These are phyloP conservation scores for Physcomitrellopsis africana DNA, from an alignment of 225 moss, liverwort and hornwort species.

Conservation along the genomic window DNA sequence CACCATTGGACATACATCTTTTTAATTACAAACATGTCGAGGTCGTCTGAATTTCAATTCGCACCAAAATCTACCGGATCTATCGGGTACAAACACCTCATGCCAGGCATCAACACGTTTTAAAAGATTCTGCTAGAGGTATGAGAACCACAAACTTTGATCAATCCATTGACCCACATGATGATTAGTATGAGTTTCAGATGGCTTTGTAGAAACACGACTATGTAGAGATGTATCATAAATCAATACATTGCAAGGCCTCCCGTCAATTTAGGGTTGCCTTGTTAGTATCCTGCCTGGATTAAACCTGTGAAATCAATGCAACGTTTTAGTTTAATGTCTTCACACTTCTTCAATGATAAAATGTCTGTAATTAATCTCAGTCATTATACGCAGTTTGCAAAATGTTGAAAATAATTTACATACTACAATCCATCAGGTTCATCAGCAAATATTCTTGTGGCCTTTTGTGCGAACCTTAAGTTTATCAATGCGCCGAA, in stretches of 20 bases:
- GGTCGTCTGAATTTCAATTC: too few relatives aligned
- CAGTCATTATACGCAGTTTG: constrained; percentile 1
- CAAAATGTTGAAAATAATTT: constrained; percentile 12
- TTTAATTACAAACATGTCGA: too few relatives aligned
- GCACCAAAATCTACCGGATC: not conserved
- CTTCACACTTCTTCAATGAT: not conserved
- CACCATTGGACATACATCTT: not conserved
- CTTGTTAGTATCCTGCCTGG: constrained; percentile 79
- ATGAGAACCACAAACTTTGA: constrained; percentile 31
- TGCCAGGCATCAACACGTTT: constrained; percentile 13
- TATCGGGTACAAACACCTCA: constrained; percentile 22
- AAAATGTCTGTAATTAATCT: not conserved
- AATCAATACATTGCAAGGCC: constrained; percentile 86
- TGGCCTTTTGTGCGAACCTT: constrained; percentile 71
- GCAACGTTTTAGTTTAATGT: constrained; percentile 13
- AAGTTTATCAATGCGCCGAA: constrained; percentile 87
- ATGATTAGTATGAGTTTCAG: constrained; percentile 23
- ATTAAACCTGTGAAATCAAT: constrained; percentile 68
- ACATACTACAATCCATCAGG: constrained; percentile 88
- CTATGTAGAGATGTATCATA: constrained; percentile 82
- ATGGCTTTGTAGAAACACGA: constrained; percentile 40
- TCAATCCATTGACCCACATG: constrained; percentile 19
- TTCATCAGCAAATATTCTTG: constrained; percentile 64
- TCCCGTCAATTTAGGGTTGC: constrained; percentile 75
- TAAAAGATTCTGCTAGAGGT: constrained; percentile 14